Evolutionary conservation across 1,139 yeast genomes (phyloP).

Genomic region (Sugiyamaella grinbergsii): DNA sequence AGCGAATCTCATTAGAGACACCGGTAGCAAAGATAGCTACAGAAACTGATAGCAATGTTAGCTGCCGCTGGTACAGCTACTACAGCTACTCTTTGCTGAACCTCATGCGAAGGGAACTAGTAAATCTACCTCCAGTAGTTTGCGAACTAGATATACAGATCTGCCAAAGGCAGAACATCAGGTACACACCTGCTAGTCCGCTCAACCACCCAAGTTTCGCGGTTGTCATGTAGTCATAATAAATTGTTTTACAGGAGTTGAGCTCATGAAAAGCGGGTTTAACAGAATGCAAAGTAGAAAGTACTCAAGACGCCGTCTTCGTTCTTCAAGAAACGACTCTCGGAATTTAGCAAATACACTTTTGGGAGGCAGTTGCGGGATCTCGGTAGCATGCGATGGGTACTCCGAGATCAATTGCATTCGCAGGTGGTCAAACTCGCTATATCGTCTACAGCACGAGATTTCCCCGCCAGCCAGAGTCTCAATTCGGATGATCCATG

Average conservation of each 20-base stretch:
- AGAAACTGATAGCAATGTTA: no score
- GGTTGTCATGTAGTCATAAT: conserved; percentile 36
- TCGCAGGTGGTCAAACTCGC: conserved; percentile 61
- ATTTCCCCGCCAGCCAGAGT: conserved; percentile 51
- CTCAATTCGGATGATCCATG: conserved; percentile 45
- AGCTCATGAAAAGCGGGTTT: conserved; percentile 59
- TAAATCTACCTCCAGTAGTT: neutral
- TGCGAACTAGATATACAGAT: neutral
- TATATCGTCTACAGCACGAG: conserved; percentile 59
- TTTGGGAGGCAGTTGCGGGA: conserved; percentile 72
- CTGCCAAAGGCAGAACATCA: neutral
- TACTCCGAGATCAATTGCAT: conserved; percentile 46
- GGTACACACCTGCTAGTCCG: no score
- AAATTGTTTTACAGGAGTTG: conserved; percentile 54
- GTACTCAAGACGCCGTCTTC: conserved; percentile 73
- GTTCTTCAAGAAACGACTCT: conserved; percentile 57
- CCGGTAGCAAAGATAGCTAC: no score
- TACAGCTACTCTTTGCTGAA: no score
- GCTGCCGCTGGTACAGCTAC: no score
- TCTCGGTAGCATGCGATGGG: conserved; percentile 46
- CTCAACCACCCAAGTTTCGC: no score
- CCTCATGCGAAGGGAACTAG: no score
- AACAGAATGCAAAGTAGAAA: conserved; percentile 67
- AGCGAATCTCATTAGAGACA: no score
- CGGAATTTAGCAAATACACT: conserved; percentile 55